Evolutionary conservation across 164 flowering plant species (phyloP).

Genomic region (Paratinospora sagittata): DNA sequence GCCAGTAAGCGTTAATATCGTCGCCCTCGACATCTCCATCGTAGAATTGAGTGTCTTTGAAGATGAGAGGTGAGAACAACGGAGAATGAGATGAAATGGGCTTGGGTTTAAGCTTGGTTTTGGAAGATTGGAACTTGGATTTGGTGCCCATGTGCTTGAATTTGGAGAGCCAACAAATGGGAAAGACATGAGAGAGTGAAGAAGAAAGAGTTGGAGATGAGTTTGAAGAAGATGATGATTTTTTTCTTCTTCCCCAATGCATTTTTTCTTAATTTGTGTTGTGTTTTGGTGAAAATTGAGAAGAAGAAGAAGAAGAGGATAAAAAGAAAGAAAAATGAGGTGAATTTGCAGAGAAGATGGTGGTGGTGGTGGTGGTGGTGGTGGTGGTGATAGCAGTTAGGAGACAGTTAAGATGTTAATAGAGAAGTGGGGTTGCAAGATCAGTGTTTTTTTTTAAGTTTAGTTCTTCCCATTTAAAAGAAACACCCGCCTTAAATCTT

Average conservation of each 20-base stretch:
- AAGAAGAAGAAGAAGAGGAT: background rate
- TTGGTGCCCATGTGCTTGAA: slow-evolving; percentile 41
- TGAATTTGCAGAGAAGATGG: slow-evolving; percentile 1
- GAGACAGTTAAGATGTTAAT: slow-evolving; percentile 14
- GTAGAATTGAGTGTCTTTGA: slow-evolving; percentile 20
- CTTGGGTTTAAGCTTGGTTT: slow-evolving; percentile 21
- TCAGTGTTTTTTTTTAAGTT: background rate
- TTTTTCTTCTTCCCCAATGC: slow-evolving; percentile 63
- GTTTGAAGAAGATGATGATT: slow-evolving; percentile 17
- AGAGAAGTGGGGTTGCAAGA: slow-evolving; percentile 15
- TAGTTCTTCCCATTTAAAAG: slow-evolving; percentile 13
- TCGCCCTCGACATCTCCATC: slow-evolving; percentile 20
- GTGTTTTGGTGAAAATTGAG: background rate
- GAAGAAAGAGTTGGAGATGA: slow-evolving; percentile 23
- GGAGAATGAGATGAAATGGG: slow-evolving; percentile 12
- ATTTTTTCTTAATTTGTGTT: slow-evolving; percentile 24
- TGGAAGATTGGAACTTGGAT: slow-evolving; percentile 18
- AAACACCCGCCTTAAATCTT: slow-evolving; percentile 23
- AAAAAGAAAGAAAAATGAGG: slow-evolving; percentile 11
- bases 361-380: slow-evolving; percentile 6
- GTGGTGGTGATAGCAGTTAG: too few species aligned
- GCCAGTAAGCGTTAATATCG: slow-evolving; percentile 36
- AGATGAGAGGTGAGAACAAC: slow-evolving; percentile 10
- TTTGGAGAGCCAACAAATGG: slow-evolving; percentile 60
- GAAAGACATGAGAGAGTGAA: slow-evolving; percentile 42